phyloP scores from a whole-genome alignment of 768 basidiomycete species.

The Hypholoma fasciculare region DNA sequence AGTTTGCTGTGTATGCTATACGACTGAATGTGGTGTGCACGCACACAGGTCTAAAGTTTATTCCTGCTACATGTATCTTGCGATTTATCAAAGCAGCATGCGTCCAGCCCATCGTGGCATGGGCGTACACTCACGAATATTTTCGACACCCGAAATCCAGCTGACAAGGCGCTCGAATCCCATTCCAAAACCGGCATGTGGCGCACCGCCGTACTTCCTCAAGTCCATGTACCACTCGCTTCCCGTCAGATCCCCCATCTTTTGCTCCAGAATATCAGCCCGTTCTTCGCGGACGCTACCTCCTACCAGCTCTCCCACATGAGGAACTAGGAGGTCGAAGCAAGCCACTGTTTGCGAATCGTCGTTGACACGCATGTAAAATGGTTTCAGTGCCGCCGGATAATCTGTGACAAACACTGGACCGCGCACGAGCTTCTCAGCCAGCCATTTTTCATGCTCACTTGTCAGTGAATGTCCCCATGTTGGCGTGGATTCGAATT shows the following conservation, averaged over 20 bases:
- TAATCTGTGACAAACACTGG: constrained; percentile 95
- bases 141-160: constrained; percentile 86
- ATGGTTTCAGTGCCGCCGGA: constrained; percentile 81
- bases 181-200: constrained; percentile 95
- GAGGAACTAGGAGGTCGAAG: constrained; percentile 91
- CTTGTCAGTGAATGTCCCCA: constrained; percentile 80
- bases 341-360: constrained; percentile 65
- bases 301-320: constrained; percentile 87
- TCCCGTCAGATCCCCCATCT: constrained; percentile 44
- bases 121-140: constrained; percentile 90
- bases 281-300: constrained; percentile 90
- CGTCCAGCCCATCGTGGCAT: constrained; percentile 89
- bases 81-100: constrained; percentile 57
- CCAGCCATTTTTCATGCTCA: constrained; percentile 93
- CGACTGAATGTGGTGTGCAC: neutral
- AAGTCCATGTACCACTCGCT: constrained; percentile 82
- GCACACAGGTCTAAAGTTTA: neutral
- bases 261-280: constrained; percentile 43
- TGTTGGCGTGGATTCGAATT: constrained; percentile 56
- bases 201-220: constrained; percentile 80
- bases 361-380: constrained; percentile 86
- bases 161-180: constrained; percentile 91
- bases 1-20: neutral
- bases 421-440: constrained; percentile 61
- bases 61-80: neutral